A percentile compares a stretch with the other conserved stretches of the same genome.
Conservation (phyloP, 164 flowering plant species). For the Dillenia suffruticosa region DNA sequence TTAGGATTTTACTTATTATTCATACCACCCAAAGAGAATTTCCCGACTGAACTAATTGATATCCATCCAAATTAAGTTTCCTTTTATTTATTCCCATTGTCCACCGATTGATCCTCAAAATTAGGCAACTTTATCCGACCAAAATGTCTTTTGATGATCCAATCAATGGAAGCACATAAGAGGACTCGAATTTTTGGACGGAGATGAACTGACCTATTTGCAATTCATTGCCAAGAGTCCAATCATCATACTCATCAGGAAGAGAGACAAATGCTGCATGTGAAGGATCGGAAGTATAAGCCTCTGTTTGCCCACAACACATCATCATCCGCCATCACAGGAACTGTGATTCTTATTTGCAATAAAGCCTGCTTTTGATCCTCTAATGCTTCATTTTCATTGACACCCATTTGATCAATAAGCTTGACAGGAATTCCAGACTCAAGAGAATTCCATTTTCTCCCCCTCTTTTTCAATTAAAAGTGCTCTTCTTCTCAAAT, state of each 20-base stretch:
- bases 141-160: constrained; percentile 53
- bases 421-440: constrained; percentile 63
- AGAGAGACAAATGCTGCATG: constrained; percentile 59
- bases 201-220: constrained; percentile 64
- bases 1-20: too few relatives aligned
- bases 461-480: background rate
- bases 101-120: background rate
- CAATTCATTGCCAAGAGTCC: constrained; percentile 47
- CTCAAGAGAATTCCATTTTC: constrained; percentile 8
- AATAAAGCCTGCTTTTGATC: constrained; percentile 31
- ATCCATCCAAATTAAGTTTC: too few relatives aligned
- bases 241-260: constrained; percentile 50
- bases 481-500: too few relatives aligned
- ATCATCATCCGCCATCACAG: constrained; percentile 44
- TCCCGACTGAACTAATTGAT: too few relatives aligned
- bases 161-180: constrained; percentile 44
- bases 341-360: constrained; percentile 63
- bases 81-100: too few relatives aligned
- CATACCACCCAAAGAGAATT: too few relatives aligned
- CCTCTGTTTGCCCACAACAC: constrained; percentile 68
- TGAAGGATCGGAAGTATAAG: constrained; percentile 58
- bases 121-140: constrained; percentile 2
- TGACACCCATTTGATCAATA: constrained; percentile 35
- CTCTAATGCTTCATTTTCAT: constrained; percentile 10
- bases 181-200: constrained; percentile 44